Conservation (phyloP, 1,284 basidiomycete genomes). For the Ganoderma multipileum region DNA sequence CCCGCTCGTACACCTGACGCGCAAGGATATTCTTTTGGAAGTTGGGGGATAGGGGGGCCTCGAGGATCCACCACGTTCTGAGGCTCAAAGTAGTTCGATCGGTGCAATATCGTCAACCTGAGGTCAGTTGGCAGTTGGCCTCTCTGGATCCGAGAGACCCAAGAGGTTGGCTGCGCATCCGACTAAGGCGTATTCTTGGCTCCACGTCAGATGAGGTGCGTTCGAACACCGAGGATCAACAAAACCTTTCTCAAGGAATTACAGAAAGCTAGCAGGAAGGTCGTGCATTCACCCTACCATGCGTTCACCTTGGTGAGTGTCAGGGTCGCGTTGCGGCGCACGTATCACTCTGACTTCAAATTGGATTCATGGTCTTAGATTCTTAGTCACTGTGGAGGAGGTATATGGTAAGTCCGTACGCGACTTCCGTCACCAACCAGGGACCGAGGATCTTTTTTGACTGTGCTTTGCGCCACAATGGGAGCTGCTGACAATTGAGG, state of each 20-base stretch:
- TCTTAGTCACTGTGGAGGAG: not conserved
- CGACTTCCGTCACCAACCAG: not conserved
- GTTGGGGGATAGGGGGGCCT: too few relatives aligned
- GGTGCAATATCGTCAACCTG: too few relatives aligned
- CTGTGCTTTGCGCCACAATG: not conserved
- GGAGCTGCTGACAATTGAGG: not conserved
- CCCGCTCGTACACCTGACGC: not conserved
- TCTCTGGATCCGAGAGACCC: not conserved
- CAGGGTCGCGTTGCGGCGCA: not conserved
- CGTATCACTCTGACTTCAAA: not conserved
- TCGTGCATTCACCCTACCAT: not conserved
- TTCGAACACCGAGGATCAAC: not conserved
- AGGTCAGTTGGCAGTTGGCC: not conserved
- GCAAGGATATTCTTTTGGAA: not conserved
- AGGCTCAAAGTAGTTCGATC: not conserved
- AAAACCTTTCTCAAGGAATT: not conserved
- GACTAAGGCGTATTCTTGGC: not conserved
- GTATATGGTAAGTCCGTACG: not conserved
- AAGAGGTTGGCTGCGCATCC: not conserved
- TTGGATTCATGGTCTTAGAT: not conserved
- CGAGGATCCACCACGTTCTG: not conserved
- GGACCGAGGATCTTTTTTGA: not conserved
- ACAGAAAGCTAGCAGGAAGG: not conserved
- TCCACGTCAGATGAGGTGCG: not conserved
- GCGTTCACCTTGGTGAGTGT: not conserved